phyloP scores from a whole-genome alignment of 2,329 filamentous ascomycete species.

The Xylariaceae sp. region DNA sequence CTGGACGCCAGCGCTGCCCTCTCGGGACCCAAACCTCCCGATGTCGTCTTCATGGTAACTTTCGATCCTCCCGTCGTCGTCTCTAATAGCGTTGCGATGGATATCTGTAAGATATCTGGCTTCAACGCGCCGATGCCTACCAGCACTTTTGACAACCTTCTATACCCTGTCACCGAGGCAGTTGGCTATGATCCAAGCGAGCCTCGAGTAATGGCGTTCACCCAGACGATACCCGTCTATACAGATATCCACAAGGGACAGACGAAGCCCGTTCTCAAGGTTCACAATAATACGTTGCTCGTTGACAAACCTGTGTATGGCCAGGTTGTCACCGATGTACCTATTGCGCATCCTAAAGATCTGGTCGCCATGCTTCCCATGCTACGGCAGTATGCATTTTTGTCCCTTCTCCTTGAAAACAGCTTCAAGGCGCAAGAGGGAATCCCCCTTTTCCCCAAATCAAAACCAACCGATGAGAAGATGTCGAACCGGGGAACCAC shows the following conservation, averaged over 20 bases:
- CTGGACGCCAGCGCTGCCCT: slow-evolving; percentile 43
- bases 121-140: slow-evolving; percentile 37
- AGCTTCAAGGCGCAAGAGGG: slow-evolving; percentile 46
- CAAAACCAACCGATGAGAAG: slow-evolving; percentile 9
- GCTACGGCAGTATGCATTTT: slow-evolving; percentile 69
- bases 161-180: slow-evolving; percentile 50
- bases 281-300: slow-evolving; percentile 57
- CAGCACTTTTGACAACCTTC: slow-evolving; percentile 52
- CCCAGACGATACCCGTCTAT: slow-evolving; percentile 43
- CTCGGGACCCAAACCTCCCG: slow-evolving; percentile 51
- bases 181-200: slow-evolving; percentile 52
- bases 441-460: slow-evolving; percentile 24
- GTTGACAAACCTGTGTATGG: slow-evolving; percentile 71
- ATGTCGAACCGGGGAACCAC: slow-evolving; percentile 23
- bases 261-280: slow-evolving; percentile 30
- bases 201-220: slow-evolving; percentile 49
- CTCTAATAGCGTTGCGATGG: slow-evolving; percentile 57
- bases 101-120: slow-evolving; percentile 55
- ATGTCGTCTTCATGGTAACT: slow-evolving; percentile 68
- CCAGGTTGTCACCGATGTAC: slow-evolving; percentile 59
- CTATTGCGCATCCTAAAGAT: slow-evolving; percentile 74
- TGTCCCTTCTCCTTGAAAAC: slow-evolving; percentile 58
- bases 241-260: slow-evolving; percentile 27
- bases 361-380: slow-evolving; percentile 67
- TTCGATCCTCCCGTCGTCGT: slow-evolving; percentile 71